Evolutionary conservation across 2,329 filamentous ascomycete species (phyloP), one percentile per base, ranked within the genome.

Genomic region (Fusarium denticulatum): DNA sequence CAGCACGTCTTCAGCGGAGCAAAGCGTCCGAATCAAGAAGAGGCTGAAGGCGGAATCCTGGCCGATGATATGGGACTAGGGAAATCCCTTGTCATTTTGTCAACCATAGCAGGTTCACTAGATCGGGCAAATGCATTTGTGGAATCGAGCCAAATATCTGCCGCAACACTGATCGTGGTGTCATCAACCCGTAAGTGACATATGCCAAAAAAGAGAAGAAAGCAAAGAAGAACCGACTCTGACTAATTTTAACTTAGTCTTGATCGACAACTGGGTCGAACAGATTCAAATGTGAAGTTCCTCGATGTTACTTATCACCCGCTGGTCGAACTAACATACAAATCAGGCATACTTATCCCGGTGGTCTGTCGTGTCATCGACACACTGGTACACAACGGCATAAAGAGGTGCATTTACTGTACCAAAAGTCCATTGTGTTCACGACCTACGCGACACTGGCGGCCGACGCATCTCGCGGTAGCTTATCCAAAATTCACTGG

Each of bases 291-390:
- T 0, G 45, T 46, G 0, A 0, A 14, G 24, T 10, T 28, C 5
- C 8, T 10, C 0, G 0, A 28, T 10, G 12, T 5, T 14, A 3
- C 2, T 3, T 9, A 10, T 20, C 3, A 9, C 3, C 12, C 7
- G 2, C 5, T 2, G 4, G 18, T 14, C 18, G 0, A 11, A 11
- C 2, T 46, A 15, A 46, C 26, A 22, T 0, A 28, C 3, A 2
- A 22, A 28, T 2, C 2, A 49, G 46, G 5, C 46, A 49, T 32
- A 49, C 46, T 2, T 39, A 26, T 22, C 9, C 26, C 20, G 34
- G 24, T 0, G 7, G 50, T 6, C 4, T 26, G 3, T 39, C 32
- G 1, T 53, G 3, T 16, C n/a, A 53, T 18, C 34, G 34, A 12
- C 32, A 53, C 6, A 26, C n/a, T 11, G 32, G n/a, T 15, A 7